Evolutionary conservation across 2,329 filamentous ascomycete genomes (phyloP), one percentile per base, ranked within the genome.

Genomic region (Cladosporium sp.): DNA sequence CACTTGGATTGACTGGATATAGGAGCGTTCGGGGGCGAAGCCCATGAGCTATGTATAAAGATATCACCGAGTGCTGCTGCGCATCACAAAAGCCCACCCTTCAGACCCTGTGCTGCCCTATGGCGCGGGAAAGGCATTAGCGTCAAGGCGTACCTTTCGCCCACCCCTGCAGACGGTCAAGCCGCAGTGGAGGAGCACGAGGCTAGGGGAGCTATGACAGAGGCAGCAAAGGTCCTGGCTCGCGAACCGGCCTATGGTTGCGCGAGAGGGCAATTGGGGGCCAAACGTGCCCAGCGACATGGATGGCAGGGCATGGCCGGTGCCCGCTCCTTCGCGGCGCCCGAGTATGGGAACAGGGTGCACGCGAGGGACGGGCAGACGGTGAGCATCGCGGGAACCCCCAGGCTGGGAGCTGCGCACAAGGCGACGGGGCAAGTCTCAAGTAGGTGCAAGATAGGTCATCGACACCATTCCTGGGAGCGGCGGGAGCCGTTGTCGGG

Each of bases 151-250:
- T 64, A 41, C 61, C 61, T 64, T 41, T 64, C 34, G 36, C n/a
- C n/a, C 55, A 57, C 61, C 61, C 61, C 61, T 64, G 61, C 61
- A 64, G 61, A 64, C 61, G 61, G 61, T 47, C 61, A 64, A 64
- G 61, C 61, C 61, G 61, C 61, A 62, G 47, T 49, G 59, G 61
- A 64, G 49, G 61, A 64, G 61, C 61, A 57, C 61, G 51, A 64
- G 61, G 61, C 61, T 64, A 64, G 44, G 61, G 18, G 32, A 41
- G 61, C 61, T 55, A 64, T 64, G 61, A 64, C 61, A 34, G 59
- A 62, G 59, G 28, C 47, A 62, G 59, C 44, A 32, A 52, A 55
- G 61, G 61, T 38, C 61, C 61, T 55, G 49, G 52, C 55, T 44
- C 49, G 51, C 61, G 61, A 64, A 44, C 51, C 44, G 36, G 28